Evolutionary conservation across 129 eudicot genomes (phyloP), one percentile per base, ranked within the genome.

Genomic region (Tanacetum coccineum): DNA sequence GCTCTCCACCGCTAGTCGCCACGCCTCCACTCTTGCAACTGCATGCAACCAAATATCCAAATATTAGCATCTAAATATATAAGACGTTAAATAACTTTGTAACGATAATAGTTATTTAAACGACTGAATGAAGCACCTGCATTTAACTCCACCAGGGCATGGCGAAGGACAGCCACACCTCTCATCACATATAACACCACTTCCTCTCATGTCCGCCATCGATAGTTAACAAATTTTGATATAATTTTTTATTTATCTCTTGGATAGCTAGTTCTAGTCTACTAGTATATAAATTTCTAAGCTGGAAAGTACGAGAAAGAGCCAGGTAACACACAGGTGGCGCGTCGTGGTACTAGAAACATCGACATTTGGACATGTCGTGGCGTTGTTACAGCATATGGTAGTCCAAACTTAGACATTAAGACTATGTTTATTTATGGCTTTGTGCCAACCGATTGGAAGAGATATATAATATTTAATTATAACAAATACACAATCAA

Each of bases 151-250:
- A 8, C 86, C 93, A 6, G 93, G 86, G 74, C 93, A 86, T 0
- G 93, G 88, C 22, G 81, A 62, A 58, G 93, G 86, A 44, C 93
- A 86, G 8, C 93, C 93, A 57, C 93, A 86, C 57, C 57, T 71
- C n/a, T 83, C 81, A 42, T 86, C 73, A 64, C 92, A 85, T 4
- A 54, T 67, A 22, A 40, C 80, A 53, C 65, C 81, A 4, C 86
- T 75, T 70, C 78, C 82, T 62, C 67, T 74, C 71, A 65, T 69
- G 20, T 79, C 85, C 44, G 78, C 84, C 80, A 75, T 59, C 19
- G 8, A 14, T 47, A 2, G 11, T 48, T 13, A 48, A 48, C 17
- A 12, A 13, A 0, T 48, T 48, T 48, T 9, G 15, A 2, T 45
- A 6, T 5, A 8, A 2, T 45, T 2, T 2, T 45, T 45, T 45